These are phyloP conservation scores for Mycena galericulata DNA, from an alignment of 768 basidiomycete species.

Conservation along the genomic window DNA sequence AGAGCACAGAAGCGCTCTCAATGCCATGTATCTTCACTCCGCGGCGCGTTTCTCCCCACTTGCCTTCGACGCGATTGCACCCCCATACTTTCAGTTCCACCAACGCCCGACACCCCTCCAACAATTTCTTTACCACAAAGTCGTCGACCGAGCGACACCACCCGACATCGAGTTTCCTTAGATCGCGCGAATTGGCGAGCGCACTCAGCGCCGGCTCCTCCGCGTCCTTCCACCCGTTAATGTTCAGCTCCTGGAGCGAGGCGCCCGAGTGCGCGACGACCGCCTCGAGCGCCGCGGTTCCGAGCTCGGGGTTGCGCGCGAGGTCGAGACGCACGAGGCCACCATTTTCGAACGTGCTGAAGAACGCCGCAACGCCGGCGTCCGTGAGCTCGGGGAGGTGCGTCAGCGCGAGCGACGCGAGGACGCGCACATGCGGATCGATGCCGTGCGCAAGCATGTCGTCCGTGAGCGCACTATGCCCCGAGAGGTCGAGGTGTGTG, in stretches of 20 bases:
- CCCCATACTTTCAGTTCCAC: slow-evolving; percentile 67
- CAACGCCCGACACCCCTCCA: slow-evolving; percentile 59
- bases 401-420: slow-evolving; percentile 67
- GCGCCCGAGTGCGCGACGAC: slow-evolving; percentile 77
- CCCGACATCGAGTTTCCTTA: slow-evolving; percentile 80
- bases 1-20: slow-evolving; percentile 30
- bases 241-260: slow-evolving; percentile 67
- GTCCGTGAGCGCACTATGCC: slow-evolving; percentile 73
- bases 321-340: slow-evolving; percentile 68
- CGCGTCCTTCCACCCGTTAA: slow-evolving; percentile 84
- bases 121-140: slow-evolving; percentile 78
- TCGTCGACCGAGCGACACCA: slow-evolving; percentile 90
- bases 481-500: slow-evolving; percentile 76
- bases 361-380: slow-evolving; percentile 75
- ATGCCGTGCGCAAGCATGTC: slow-evolving; percentile 72
- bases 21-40: slow-evolving; percentile 32
- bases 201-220: slow-evolving; percentile 55
- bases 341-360: slow-evolving; percentile 65
- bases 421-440: slow-evolving; percentile 54
- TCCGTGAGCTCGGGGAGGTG: slow-evolving; percentile 75
- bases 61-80: slow-evolving; percentile 53
- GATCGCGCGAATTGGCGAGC: slow-evolving; percentile 49
- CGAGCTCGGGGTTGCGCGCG: slow-evolving; percentile 70
- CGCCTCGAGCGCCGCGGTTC: slow-evolving; percentile 65
- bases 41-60: slow-evolving; percentile 27